A percentile compares a stretch with the other conserved stretches of the same genome.
phyloP scores from a whole-genome alignment of 2,329 filamentous ascomycete species.

The Arthrobotrys megalospora region DNA sequence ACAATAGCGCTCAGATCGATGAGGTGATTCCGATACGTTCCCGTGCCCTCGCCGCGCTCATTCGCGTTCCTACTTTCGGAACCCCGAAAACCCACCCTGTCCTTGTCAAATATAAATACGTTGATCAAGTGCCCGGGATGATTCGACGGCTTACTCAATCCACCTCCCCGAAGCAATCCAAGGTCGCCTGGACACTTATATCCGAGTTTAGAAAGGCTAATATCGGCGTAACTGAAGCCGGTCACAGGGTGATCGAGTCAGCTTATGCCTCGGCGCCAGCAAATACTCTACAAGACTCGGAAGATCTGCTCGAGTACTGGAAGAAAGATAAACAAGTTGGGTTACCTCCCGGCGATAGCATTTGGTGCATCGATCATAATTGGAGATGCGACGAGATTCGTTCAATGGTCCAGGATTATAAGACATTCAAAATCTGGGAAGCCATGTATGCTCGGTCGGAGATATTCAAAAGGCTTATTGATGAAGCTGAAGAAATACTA shows the following conservation, averaged over 20 bases:
- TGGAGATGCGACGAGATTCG: conserved; percentile 20
- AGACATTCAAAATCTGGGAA: conserved; percentile 28
- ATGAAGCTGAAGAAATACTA: conserved; percentile 18
- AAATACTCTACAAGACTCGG: conserved; percentile 21
- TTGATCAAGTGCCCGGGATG: conserved; percentile 19
- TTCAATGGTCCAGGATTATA: conserved; percentile 22
- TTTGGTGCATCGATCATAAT: conserved; percentile 20
- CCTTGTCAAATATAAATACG: conserved; percentile 19
- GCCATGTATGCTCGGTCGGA: conserved; percentile 16
- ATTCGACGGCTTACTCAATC: conserved; percentile 27
- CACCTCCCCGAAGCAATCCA: conserved; percentile 19
- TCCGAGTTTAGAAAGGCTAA: conserved; percentile 26
- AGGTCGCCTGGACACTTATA: conserved; percentile 18
- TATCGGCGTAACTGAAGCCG: conserved; percentile 20
- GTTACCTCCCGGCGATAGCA: conserved; percentile 21
- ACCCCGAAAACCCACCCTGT: conserved; percentile 7
- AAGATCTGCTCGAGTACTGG: conserved; percentile 17
- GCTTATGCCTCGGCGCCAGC: conserved; percentile 18
- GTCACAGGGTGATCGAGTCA: conserved; percentile 25
- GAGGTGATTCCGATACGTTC: conserved; percentile 14
- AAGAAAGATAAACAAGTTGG: conserved; percentile 22
- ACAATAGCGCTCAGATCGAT: conserved; percentile 16
- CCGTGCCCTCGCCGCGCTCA: conserved; percentile 22
- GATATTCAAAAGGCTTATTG: conserved; percentile 19
- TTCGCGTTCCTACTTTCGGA: conserved; percentile 25